Conservation (phyloP, 2,329 filamentous ascomycete genomes). For the Colletotrichum cordylinicola region DNA sequence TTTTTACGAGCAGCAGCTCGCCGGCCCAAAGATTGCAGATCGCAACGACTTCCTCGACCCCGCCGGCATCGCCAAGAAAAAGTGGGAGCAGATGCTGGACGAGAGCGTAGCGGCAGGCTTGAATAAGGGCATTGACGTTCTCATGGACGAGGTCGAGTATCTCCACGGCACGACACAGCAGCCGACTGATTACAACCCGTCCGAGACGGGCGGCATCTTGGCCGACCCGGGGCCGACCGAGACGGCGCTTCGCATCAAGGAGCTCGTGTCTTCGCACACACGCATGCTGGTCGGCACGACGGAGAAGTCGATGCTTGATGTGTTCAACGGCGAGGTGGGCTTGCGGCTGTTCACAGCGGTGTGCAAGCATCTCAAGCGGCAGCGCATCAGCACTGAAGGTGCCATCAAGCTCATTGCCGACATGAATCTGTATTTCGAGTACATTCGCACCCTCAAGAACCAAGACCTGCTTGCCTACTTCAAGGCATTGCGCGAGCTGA, state of each 20-base stretch:
- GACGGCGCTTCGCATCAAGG: slow-evolving; percentile 81
- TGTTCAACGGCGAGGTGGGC: slow-evolving; percentile 98
- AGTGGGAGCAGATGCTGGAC: slow-evolving; percentile 98
- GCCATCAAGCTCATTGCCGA: slow-evolving; percentile 94
- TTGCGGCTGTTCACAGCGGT: slow-evolving; percentile 88
- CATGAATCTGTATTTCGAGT: slow-evolving; percentile 92
- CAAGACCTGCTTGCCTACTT: slow-evolving; percentile 88
- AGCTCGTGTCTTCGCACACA: slow-evolving; percentile 87
- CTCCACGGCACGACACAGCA: slow-evolving; percentile 87
- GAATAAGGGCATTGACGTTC: slow-evolving; percentile 96
- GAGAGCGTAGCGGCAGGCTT: slow-evolving; percentile 94
- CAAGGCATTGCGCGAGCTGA: slow-evolving; percentile 86
- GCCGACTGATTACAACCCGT: slow-evolving; percentile 90
- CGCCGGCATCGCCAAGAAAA: slow-evolving; percentile 93
- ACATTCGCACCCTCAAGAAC: slow-evolving; percentile 82
- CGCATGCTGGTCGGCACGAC: slow-evolving; percentile 93
- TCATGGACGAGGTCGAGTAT: slow-evolving; percentile 98
- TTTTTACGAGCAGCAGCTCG: slow-evolving; percentile 95
- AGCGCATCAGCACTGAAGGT: slow-evolving; percentile 88
- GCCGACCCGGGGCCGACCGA: slow-evolving; percentile 75
- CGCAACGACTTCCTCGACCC: slow-evolving; percentile 94
- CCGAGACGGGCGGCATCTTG: slow-evolving; percentile 35
- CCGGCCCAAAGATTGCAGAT: slow-evolving; percentile 81
- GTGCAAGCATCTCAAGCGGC: slow-evolving; percentile 97
- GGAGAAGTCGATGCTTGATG: slow-evolving; percentile 97